Conservation (phyloP, 352 stramenopile genomes). For the Pythium coloratum region DNA sequence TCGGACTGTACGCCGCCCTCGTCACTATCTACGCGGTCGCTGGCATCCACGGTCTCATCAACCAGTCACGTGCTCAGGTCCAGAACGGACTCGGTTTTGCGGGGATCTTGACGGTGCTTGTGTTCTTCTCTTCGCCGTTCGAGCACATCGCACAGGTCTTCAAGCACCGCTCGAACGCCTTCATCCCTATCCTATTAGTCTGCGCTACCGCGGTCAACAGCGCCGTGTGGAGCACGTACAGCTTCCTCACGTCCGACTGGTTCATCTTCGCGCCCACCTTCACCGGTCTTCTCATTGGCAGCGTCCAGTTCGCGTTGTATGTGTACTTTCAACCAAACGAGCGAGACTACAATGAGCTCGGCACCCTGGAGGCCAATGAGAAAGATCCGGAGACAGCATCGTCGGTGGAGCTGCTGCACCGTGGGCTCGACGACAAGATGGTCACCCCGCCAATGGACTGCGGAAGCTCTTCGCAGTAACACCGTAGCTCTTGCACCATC, state of each 20-base stretch:
- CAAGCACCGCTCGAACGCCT: slow-evolving; percentile 41
- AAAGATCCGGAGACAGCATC: no score
- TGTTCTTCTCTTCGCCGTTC: slow-evolving; percentile 62
- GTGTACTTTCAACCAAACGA: slow-evolving; percentile 43
- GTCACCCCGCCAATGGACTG: no score
- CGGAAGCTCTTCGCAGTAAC: no score
- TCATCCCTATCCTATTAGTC: slow-evolving; percentile 59
- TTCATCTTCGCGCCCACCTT: slow-evolving; percentile 59
- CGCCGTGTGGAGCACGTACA: slow-evolving; percentile 50
- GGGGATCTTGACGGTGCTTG: slow-evolving; percentile 39
- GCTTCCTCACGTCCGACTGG: slow-evolving; percentile 38
- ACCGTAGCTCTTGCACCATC: no score
- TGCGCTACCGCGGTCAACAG: slow-evolving; percentile 46
- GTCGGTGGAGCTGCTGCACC: no score
- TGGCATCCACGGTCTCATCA: not conserved
- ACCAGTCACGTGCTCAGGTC: slow-evolving; percentile 23
- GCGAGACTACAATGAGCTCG: not conserved
- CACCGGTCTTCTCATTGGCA: slow-evolving; percentile 31
- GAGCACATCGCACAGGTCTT: slow-evolving; percentile 52
- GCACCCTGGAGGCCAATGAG: no score
- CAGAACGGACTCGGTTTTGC: slow-evolving; percentile 36
- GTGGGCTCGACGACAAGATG: no score
- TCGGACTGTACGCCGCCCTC: slow-evolving; percentile 19
- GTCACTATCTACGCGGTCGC: slow-evolving; percentile 16
- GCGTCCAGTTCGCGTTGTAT: slow-evolving; percentile 44